These are phyloP conservation scores for Schizosaccharomyces osmophilus DNA, from an alignment of 805 yeast genomes.

Conservation along the genomic window DNA sequence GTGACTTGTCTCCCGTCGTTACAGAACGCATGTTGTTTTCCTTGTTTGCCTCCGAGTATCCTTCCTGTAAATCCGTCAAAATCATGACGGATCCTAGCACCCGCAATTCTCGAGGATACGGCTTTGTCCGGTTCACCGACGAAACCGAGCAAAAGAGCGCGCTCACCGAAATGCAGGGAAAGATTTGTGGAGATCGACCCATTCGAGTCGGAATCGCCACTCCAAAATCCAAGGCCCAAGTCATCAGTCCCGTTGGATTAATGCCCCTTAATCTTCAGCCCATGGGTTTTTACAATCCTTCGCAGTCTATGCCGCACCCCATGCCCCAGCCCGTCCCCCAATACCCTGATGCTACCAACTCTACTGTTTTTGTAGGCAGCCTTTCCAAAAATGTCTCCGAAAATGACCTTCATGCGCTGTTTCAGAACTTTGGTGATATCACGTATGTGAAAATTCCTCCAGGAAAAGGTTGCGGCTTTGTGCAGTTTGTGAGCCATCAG, in stretches of 20 bases:
- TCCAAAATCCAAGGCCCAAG: constrained; percentile 20
- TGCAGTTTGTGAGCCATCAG: constrained; percentile 50
- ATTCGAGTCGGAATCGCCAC: constrained; percentile 54
- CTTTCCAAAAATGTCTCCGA: constrained; percentile 33
- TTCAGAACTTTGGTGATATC: constrained; percentile 47
- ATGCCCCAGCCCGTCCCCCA: constrained; percentile 13
- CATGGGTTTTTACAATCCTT: constrained; percentile 13
- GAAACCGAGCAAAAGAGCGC: constrained; percentile 50
- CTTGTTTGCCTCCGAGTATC: constrained; percentile 40
- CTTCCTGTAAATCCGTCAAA: constrained; percentile 52
- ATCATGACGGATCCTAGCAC: constrained; percentile 54
- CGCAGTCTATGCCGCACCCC: constrained; percentile 9
- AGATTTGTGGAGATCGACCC: constrained; percentile 42
- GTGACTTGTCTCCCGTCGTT: constrained; percentile 55
- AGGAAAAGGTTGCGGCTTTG: constrained; percentile 71
- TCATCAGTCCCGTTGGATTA: constrained; percentile 9
- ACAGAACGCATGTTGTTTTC: constrained; percentile 41
- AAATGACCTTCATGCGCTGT: constrained; percentile 33
- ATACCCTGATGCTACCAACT: constrained; percentile 58
- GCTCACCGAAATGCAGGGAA: constrained; percentile 60
- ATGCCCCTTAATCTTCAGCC: constrained; percentile 13
- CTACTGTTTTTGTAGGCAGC: constrained; percentile 51
- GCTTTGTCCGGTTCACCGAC: constrained; percentile 55
- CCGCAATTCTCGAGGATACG: constrained; percentile 58
- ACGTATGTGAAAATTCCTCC: constrained; percentile 58